phyloP scores from a whole-genome alignment of 1,284 basidiomycete species.

The Rhodotorula sp. region DNA sequence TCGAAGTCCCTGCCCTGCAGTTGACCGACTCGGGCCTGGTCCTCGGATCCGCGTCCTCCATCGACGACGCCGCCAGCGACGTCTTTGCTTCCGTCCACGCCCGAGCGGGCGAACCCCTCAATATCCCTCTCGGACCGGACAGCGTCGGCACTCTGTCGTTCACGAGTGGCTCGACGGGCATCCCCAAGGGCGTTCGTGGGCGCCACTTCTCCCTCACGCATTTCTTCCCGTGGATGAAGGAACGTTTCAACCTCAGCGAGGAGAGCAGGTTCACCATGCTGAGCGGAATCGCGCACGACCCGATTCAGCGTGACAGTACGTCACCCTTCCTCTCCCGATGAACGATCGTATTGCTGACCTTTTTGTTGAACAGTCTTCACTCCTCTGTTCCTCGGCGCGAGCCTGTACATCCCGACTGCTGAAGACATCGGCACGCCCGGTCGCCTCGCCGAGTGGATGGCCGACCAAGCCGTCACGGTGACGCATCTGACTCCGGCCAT shows the following conservation, averaged over 20 bases:
- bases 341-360: not conserved
- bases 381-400: slow-evolving; percentile 94
- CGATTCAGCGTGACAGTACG: slow-evolving; percentile 97
- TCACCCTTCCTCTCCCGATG: slow-evolving; percentile 31
- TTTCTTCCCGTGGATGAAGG: slow-evolving; percentile 99
- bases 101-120: slow-evolving; percentile 63
- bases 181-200: slow-evolving; percentile 95
- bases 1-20: slow-evolving; percentile 88
- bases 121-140: slow-evolving; percentile 86
- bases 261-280: slow-evolving; percentile 95
- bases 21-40: slow-evolving; percentile 66
- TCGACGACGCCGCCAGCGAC: slow-evolving; percentile 43
- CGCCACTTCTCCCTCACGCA: slow-evolving; percentile 95
- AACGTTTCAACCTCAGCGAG: slow-evolving; percentile 74
- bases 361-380: slow-evolving; percentile 75
- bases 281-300: slow-evolving; percentile 98
- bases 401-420: slow-evolving; percentile 92
- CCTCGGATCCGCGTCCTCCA: slow-evolving; percentile 60
- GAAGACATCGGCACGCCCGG: slow-evolving; percentile 98
- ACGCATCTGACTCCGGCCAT: slow-evolving; percentile 98
- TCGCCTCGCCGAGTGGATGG: slow-evolving; percentile 98
- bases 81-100: slow-evolving; percentile 58
- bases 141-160: slow-evolving; percentile 93
- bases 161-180: slow-evolving; percentile 96
- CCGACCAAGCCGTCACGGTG: slow-evolving; percentile 79